Conservation (phyloP, 495 filamentous ascomycete species). For the Penicillium chermesinum region DNA sequence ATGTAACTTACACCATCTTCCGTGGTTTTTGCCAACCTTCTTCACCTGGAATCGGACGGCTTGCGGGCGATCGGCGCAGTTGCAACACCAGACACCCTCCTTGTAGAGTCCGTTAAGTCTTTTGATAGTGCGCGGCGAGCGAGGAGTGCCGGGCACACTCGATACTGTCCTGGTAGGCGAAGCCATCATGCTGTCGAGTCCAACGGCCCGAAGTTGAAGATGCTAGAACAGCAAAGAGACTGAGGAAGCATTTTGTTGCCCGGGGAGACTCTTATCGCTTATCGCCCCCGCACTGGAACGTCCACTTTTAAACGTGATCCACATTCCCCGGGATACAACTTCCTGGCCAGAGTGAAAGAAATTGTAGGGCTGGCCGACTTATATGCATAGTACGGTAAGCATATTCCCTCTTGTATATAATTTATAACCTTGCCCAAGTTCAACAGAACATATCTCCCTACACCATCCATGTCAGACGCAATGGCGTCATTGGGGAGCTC, state of each 20-base stretch:
- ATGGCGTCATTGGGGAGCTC: constrained; percentile 7
- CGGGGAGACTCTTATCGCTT: background rate
- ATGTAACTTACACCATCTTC: constrained; percentile 46
- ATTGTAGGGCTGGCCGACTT: too few species aligned
- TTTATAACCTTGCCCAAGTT: too few species aligned
- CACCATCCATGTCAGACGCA: background rate
- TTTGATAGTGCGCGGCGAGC: constrained; percentile 25
- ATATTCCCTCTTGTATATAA: too few species aligned
- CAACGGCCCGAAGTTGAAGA: background rate
- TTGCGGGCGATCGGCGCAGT: constrained; percentile 59
- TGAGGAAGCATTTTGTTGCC: background rate
- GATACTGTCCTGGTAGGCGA: constrained; percentile 11
- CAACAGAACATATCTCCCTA: too few species aligned
- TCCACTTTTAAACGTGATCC: too few species aligned
- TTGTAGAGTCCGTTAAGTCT: constrained; percentile 51
- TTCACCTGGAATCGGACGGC: constrained; percentile 58
- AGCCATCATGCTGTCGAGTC: background rate
- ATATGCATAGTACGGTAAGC: too few species aligned
- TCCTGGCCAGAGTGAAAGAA: too few species aligned
- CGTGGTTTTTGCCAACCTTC: constrained; percentile 62
- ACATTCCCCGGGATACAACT: too few species aligned
- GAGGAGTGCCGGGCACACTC: too few species aligned
- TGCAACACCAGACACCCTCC: constrained; percentile 57
- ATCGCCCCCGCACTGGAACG: background rate
- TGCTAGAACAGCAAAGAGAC: constrained; percentile 7